Percentiles rank a stretch among this genome's conserved stretches.
Evolutionary conservation across 2,329 filamentous ascomycete genomes (phyloP).

Genomic region (Stenocarpella maydis): DNA sequence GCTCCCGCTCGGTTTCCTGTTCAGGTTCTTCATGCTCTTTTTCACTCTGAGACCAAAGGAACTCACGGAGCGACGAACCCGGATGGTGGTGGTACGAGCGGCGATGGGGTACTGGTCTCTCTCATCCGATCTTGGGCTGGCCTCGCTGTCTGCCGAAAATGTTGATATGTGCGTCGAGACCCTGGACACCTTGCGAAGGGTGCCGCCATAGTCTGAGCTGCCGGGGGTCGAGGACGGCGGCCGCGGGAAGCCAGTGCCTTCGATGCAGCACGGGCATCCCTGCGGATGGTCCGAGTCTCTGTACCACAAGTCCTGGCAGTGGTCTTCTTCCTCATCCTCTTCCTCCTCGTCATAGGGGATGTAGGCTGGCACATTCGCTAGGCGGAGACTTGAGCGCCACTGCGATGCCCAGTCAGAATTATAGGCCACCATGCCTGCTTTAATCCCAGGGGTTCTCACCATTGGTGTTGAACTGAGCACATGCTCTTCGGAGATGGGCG

Average conservation of each 20-base stretch:
- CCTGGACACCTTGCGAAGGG: not conserved
- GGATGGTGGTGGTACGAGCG: not conserved
- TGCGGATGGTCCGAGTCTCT: not conserved
- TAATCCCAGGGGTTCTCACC: not conserved
- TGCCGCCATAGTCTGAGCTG: not conserved
- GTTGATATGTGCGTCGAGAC: not conserved
- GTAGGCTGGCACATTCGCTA: slow-evolving; percentile 1
- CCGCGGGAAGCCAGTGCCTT: slow-evolving; percentile 9
- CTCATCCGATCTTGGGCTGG: not conserved
- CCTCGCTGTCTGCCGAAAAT: not conserved
- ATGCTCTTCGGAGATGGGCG: slow-evolving; percentile 17
- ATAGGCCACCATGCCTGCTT: not conserved
- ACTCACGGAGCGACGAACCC: slow-evolving; percentile 2
- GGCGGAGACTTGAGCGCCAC: slow-evolving; percentile 24
- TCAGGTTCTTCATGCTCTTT: slow-evolving; percentile 18
- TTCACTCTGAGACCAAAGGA: slow-evolving; percentile 20
- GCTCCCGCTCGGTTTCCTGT: not conserved
- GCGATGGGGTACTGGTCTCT: not conserved
- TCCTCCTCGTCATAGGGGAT: not conserved
- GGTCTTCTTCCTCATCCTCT: not conserved
- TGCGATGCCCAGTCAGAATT: not conserved
- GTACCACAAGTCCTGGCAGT: slow-evolving; percentile 9
- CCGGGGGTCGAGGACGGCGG: not conserved
- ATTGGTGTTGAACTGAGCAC: not conserved
- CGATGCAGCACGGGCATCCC: slow-evolving; percentile 22